Evolutionary conservation across 331 rosid genomes (phyloP), one percentile per base, ranked within the genome.

Genomic region (Stylosanthes scabra): DNA sequence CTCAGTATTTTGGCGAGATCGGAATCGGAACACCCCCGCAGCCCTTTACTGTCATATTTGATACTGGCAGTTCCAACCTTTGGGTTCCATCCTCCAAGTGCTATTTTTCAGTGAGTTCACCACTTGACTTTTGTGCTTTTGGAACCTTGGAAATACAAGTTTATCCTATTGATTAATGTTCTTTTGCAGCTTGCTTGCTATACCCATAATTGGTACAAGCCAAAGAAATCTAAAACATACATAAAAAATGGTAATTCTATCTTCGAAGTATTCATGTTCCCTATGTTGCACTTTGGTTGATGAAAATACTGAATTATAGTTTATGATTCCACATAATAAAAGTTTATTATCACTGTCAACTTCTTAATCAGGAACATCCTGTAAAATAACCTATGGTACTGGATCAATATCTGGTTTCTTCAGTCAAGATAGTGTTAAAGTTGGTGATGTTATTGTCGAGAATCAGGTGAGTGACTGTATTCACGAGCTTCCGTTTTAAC

Each of bases 31-130:
- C 98, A 2, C 98, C 98, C 11, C 82, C 93, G 37, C 98, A 92
- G 80, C 78, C 75, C 14, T 92, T 92, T 83, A 82, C 91, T 58
- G 93, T 92, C 78, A 80, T 92, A 64, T 90, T 92, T 64, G 98
- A 92, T 78, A 88, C 97, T 6, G 98, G 97, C n/a, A 92, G 97
- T 71, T 88, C 98, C 81, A 92, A 92, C 80, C 91, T 92, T 25
- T 92, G 97, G 98, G 91, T 92, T 78, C 98, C 97, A 63, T 92
- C 98, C 63, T 83, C 97, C 13, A 85, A 84, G 77, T 92, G 98
- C 84, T 85, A 80, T 66, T 85, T 92, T 47, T 88, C 98, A 25
- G 98, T 90, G 80, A 82, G 96, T 83, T 63, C 6, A 31, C 37
- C 73, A 61, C 71, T 69, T 52, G 4, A 50, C 58, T 50, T 44